Base-by-base conservation (phyloP, 2,329 filamentous ascomycete species). In the Emericellopsis cladophorae region DNA sequence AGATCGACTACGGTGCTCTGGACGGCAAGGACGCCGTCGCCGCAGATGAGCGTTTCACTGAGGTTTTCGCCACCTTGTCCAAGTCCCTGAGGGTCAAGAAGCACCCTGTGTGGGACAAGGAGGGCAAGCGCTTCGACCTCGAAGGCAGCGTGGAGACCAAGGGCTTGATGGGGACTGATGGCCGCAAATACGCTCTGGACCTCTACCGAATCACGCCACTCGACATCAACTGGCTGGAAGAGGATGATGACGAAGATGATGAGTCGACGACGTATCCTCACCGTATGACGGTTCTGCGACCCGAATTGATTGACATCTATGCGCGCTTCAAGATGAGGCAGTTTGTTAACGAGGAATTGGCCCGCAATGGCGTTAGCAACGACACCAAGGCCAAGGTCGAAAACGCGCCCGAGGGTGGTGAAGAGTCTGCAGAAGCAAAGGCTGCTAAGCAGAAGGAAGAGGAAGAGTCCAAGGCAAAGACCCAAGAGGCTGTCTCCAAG, bases 101-200 rank as follows among this genome's bases (percentile, higher is more conserved):
- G 64, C 92, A 98, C 59, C 72, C 88, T 36, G 93, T 98, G 4
- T 98, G 92, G 92, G 92, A 98, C 62, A 96, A 96, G 71, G 86
- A 95, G 51, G 79, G 81, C 49, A 84, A 88, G 62, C 79, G 83
- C 46, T 88, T 95, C 53, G 87, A 95, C 46, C 72, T 98, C 4
- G 90, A 96, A 61, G 87, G 85, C 33, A 96, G 89, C 53, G 89
- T 98, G 12, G 92, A 98, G 64, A 98, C 92, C 40, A 98, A 98
- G 68, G 92, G 92, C 40, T 70, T 98, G n/a, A 71, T 98, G 51
- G 92, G 92, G 37, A 98, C 92, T 1, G 92, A 98, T 55, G 92
- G 89, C 31, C 79, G 92, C 52, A 95, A 95, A 59, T 98, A 98
- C 56, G 86, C 95, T n/a, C 75, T 98, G 39, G 92, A 98, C 54